A percentile compares a stretch with the other conserved stretches of the same genome.
phyloP scores from a whole-genome alignment of 169 alveolate species.

The Eimeria necatrix region DNA sequence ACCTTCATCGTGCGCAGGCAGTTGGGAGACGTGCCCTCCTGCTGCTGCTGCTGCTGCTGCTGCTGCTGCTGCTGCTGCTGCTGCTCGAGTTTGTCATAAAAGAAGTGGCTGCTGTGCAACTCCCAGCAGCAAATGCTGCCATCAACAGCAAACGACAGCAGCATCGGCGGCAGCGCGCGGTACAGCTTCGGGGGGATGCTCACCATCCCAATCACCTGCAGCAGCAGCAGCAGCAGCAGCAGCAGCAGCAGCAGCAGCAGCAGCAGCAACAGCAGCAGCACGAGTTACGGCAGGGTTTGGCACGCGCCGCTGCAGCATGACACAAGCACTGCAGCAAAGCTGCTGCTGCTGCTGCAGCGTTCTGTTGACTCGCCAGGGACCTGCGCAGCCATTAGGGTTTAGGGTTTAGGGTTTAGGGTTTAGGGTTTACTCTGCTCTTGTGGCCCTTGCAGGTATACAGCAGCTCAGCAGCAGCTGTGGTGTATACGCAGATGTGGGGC shows the following conservation, averaged over 20 bases:
- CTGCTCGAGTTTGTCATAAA: background rate
- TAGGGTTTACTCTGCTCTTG: conserved; percentile 1
- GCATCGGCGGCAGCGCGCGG: conserved; percentile 47
- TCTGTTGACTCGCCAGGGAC: too few species aligned
- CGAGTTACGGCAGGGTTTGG: too few species aligned
- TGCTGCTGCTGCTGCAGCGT: too few species aligned
- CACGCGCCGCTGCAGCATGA: too few species aligned
- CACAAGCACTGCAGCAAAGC: too few species aligned
- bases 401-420: conserved; percentile 4
- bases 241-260: conserved; percentile 51
- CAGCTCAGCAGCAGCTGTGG: background rate
- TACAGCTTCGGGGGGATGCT: conserved; percentile 57
- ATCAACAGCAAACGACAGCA: conserved; percentile 32
- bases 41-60: conserved; percentile 58
- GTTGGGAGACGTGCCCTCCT: conserved; percentile 46
- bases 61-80: conserved; percentile 73
- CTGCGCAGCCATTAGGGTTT: too few species aligned
- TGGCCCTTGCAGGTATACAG: conserved; percentile 44
- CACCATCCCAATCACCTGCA: conserved; percentile 47
- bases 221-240: conserved; percentile 61
- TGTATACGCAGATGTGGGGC: conserved; percentile 1
- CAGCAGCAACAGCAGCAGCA: conserved; percentile 9
- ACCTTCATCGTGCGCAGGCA: conserved; percentile 17
- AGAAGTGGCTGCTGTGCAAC: conserved; percentile 47
- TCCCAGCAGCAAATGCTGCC: conserved; percentile 56